Evolutionary conservation across 1,139 yeast species (phyloP), one percentile per base, ranked within the genome.

Genomic region (Saccharomyces hybrid): DNA sequence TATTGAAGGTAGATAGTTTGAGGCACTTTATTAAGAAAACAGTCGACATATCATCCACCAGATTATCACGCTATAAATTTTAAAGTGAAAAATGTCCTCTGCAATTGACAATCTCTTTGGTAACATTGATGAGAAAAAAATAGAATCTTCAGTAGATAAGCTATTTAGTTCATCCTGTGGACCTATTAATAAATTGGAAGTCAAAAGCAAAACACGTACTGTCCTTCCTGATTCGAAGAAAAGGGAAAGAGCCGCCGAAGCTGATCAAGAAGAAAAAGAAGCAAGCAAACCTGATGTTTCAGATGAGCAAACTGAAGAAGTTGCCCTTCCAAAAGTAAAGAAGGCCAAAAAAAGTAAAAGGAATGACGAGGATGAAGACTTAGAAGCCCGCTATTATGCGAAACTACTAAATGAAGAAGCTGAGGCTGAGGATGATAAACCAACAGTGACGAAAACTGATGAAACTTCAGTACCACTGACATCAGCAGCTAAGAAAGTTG

Each of bases 341-440:
- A 64, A 58, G 48, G 64, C 62, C 57, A 70, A 67, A 57, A 62
- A 64, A 55, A 63, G 60, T 51, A 65, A 63, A 51, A 57, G 59
- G 48, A 56, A 60, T 3, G 79, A 75, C 14, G 77, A 71, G 38
- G 71, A 77, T 53, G 78, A 75, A 47, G 78, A 77, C 55, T 71
- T 80, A 58, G 84, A 80, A 66, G 73, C 76, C 13, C 69, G 71
- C 52, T 80, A 80, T 64, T 78, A 69, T 60, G 69, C 75, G 44
- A 77, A 77, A 58, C 66, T 78, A 25, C 65, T 76, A 52, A 66
- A 63, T 48, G 63, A 64, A n/a, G 65, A 57, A 7, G 53, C 59
- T n/a, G 55, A 57, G 2, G 69, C 70, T 48, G 68, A 61, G 32
- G 52, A 53, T 11, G 59, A 47, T 7, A 56, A 50, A n/a, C 57